A percentile compares a stretch with the other conserved stretches of the same genome.
These are phyloP conservation scores for Dispira simplex DNA, from an alignment of 192 early-diverging fungal species.

Conservation along the genomic window DNA sequence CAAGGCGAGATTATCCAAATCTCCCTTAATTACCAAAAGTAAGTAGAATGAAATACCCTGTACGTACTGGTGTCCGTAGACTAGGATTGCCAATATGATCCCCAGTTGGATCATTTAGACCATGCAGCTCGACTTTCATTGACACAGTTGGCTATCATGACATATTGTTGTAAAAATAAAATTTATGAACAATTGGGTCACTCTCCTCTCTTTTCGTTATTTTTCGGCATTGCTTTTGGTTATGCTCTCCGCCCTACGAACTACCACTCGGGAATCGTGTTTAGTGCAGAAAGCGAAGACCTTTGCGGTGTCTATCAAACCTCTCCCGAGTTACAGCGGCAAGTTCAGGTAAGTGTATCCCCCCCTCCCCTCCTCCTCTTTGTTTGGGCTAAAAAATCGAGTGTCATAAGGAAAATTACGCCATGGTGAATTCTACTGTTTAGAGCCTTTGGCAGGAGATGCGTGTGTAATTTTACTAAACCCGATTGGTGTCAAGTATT, in stretches of 20 bases:
- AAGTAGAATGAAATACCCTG: background rate
- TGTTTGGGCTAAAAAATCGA: background rate
- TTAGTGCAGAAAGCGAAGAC: background rate
- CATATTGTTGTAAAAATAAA: background rate
- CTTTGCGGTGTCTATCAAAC: background rate
- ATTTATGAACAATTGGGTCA: background rate
- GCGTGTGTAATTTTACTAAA: background rate
- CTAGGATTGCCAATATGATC: background rate
- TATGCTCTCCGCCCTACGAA: too few species aligned
- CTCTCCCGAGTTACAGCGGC: constrained; percentile 4
- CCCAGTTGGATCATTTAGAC: too few species aligned
- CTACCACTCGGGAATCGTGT: too few species aligned
- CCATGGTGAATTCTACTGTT: background rate
- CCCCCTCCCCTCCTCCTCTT: background rate
- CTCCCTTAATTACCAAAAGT: background rate
- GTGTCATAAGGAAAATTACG: background rate
- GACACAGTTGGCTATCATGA: background rate
- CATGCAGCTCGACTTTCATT: background rate
- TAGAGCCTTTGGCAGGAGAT: background rate
- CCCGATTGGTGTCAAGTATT: background rate
- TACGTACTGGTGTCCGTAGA: too few species aligned
- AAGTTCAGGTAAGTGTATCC: background rate
- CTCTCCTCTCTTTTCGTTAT: background rate
- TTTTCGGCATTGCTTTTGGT: background rate
- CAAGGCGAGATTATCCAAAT: background rate